phyloP scores from a whole-genome alignment of 306 rosid genomes.

The Cicer bijugum region DNA sequence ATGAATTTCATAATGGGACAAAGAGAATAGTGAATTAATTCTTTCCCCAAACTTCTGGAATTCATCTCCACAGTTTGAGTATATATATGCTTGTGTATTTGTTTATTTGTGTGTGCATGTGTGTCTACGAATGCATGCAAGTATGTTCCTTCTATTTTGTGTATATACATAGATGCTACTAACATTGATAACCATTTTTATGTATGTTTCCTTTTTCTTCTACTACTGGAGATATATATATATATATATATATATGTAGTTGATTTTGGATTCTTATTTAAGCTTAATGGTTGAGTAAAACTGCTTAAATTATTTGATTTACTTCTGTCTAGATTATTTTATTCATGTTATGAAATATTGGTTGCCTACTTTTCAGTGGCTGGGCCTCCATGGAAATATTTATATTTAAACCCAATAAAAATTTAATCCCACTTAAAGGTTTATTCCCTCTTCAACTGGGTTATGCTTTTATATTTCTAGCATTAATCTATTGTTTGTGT shows the following conservation, averaged over 20 bases:
- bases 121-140: background rate
- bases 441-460: background rate
- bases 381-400: conserved; percentile 8
- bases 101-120: background rate
- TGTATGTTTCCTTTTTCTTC: background rate
- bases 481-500: background rate
- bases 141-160: background rate
- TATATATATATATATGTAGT: background rate
- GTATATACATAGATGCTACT: background rate
- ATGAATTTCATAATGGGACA: too few species aligned
- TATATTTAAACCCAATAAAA: background rate
- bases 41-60: background rate
- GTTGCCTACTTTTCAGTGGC: conserved; percentile 1
- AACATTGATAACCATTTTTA: background rate
- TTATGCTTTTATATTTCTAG: conserved; percentile 14
- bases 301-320: conserved; percentile 10
- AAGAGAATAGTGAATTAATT: background rate
- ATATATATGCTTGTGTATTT: background rate
- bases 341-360: background rate
- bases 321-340: conserved; percentile 10
- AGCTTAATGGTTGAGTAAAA: background rate
- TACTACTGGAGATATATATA: background rate
- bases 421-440: conserved; percentile 1
- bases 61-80: background rate
- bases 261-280: conserved; percentile 7